Base-by-base conservation (phyloP, 106 monocot species). In the Dendrobium huoshanense region DNA sequence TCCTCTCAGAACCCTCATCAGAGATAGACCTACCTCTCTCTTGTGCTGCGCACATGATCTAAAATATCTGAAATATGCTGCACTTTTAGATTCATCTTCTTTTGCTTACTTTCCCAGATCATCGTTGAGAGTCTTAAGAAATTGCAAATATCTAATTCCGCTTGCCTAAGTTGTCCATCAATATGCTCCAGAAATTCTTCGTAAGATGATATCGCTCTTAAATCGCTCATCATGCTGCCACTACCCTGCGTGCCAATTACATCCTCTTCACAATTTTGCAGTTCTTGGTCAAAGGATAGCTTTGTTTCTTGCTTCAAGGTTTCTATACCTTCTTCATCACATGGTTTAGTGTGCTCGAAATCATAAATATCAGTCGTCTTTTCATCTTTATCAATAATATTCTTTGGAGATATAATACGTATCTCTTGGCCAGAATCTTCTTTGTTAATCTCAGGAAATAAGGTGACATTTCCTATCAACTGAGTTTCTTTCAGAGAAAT, bases 401-500 rank as follows among this genome's bases (percentile, higher is more conserved):
- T 59, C 25, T 82, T 89, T 76, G 87, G 33, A 43, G 83, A 83
- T 64, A 88, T 61, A 24, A 87, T 82, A 9, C 82, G 83, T 65
- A 89, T 78, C 65, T 83, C 79, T 2, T 61, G 79, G 61, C 42
- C 42, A 33, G 82, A 43, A 25, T 85, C 81, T 49, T 84, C 79
- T 37, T 18, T 19, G n/a, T 41, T 47, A 49, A 80, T 19, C 47
- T 54, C 79, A 77, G 78, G 73, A n/a, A 81, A 76, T 56, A 55
- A 70, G 44, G 67, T 77, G 37, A 89, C 89, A 73, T 88, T 80
- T 74, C 79, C 86, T 67, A 91, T 94, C 64, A 92, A 83, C 72
- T 91, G 82, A 68, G 83, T 77, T 82, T 91, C 91, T 81, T 91
- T 94, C 64, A 91, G 27, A 67, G 94, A 86, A 86, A 94, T 94